Percentiles rank a stretch among this genome's conserved stretches.
phyloP scores from a whole-genome alignment of 805 yeast species.

The Wickerhamomyces xylosicus region DNA sequence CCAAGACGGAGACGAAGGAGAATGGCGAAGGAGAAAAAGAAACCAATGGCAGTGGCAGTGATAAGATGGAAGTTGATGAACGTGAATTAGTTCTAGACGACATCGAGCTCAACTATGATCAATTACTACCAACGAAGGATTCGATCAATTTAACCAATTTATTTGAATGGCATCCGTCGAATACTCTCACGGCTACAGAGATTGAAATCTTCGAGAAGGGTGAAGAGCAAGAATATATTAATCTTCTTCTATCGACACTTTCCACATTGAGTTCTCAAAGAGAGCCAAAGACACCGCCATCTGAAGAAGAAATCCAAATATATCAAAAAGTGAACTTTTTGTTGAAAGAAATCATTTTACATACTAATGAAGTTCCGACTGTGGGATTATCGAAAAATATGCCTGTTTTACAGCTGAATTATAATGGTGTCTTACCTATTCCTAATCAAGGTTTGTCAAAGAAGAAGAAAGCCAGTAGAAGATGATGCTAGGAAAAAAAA shows the following conservation, averaged over 20 bases:
- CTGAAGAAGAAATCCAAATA: slow-evolving; percentile 29
- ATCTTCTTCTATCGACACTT: slow-evolving; percentile 35
- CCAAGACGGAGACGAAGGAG: slow-evolving; percentile 1
- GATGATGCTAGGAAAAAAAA: too few species aligned
- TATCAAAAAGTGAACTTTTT: slow-evolving; percentile 35
- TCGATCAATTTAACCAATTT: slow-evolving; percentile 18
- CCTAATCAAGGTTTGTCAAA: slow-evolving; percentile 21
- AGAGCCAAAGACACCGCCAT: slow-evolving; percentile 25
- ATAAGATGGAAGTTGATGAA: slow-evolving; percentile 4
- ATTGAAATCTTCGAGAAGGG: slow-evolving; percentile 34
- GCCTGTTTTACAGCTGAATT: slow-evolving; percentile 66
- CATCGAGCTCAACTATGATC: slow-evolving; percentile 2
- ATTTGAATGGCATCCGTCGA: slow-evolving; percentile 39
- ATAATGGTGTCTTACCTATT: slow-evolving; percentile 74
- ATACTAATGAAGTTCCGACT: slow-evolving; percentile 24
- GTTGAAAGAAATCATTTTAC: slow-evolving; percentile 32
- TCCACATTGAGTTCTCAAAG: slow-evolving; percentile 41
- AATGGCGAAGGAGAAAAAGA: slow-evolving; percentile 3
- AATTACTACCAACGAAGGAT: neutral
- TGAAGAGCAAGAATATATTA: slow-evolving; percentile 30
- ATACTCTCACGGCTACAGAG: slow-evolving; percentile 40
- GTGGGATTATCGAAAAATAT: slow-evolving; percentile 28
- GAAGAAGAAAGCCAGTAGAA: slow-evolving; percentile 14
- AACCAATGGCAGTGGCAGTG: slow-evolving; percentile 2
- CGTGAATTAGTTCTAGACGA: slow-evolving; percentile 4